Base-by-base conservation (phyloP, 225 moss, liverwort and hornwort genomes). In the Neckera pumila region DNA sequence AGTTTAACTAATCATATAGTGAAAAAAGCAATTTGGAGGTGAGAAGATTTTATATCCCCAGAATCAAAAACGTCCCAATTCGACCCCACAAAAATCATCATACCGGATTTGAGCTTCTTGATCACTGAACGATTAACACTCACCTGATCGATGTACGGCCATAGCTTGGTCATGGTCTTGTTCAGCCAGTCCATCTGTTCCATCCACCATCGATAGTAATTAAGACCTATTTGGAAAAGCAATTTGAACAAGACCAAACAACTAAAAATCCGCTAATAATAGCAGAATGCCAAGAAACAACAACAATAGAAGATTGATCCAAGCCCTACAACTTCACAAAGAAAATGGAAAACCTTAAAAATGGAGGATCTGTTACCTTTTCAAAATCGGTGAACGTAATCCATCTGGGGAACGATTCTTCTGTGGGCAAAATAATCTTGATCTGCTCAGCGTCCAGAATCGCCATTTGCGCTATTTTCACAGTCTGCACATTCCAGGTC, bases 61-160 rank as follows among this genome's bases (percentile, higher is more conserved):
- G 7, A 76, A 30, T 76, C 9, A 42, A n/a, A 23, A 64, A 15
- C 30, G 12, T 17, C 42, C 42, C 42, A 65, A 51, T 60, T 60
- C 34, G 34, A 69, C n/a, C 28, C 4, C 23, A 30, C 84, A 58
- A 72, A 84, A 33, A 60, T 12, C 36, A 58, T 17, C 3, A 60
- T 31, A 36, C 23, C 18, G 26, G 45, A 27, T 84, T 70, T 56
- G 42, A 38, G 40, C 22, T 31, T 33, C 57, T 42, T 56, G 14
- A 84, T 70, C 31, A 54, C 7, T 42, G 19, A 61, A 14, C 61
- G 38, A 27, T 57, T 19, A 45, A 43, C 49, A 63, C 92, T 58
- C 64, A 98, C 98, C 98, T 96, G 89, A 87, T 98, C 96, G 73
- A 98, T 93, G 69, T 90, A 97, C 28, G 97, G 97, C 98, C 98